Evolutionary conservation across 176 grass and related monocot genomes (phyloP).

Genomic region (Carex pumila): DNA sequence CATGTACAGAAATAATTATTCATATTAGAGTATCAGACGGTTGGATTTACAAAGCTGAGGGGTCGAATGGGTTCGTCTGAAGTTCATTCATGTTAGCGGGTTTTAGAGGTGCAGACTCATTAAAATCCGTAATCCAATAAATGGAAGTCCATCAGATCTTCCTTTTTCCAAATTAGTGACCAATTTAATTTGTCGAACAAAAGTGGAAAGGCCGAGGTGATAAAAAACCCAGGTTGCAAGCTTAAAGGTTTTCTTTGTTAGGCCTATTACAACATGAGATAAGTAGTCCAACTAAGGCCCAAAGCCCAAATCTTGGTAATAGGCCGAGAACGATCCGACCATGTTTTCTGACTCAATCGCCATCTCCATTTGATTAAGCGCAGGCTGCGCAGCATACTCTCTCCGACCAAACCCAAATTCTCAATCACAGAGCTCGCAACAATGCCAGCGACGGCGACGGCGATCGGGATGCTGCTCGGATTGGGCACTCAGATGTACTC

Average conservation of each 20-base stretch:
- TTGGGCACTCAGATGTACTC: conserved; percentile 91
- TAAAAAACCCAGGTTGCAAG: too few species aligned
- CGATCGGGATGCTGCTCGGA: conserved; percentile 77
- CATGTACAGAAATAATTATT: too few species aligned
- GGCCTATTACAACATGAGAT: not conserved
- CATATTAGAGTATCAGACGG: not conserved
- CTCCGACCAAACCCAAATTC: not conserved
- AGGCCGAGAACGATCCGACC: not conserved
- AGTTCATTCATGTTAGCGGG: not conserved
- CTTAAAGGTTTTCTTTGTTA: not conserved
- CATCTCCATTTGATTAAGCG: not conserved
- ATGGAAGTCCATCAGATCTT: not conserved
- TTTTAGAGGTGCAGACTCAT: not conserved
- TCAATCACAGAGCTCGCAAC: not conserved
- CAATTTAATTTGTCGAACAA: too few species aligned
- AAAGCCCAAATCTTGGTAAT: not conserved
- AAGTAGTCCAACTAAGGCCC: not conserved
- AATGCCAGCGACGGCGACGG: conserved; percentile 80
- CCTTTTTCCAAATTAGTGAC: too few species aligned
- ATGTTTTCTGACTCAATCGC: not conserved
- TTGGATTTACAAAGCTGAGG: not conserved
- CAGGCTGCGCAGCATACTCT: not conserved
- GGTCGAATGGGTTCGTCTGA: not conserved
- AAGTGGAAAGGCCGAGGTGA: too few species aligned
- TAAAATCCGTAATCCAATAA: not conserved